phyloP scores from a whole-genome alignment of 148 eudicot genomes.

The Euryodendron excelsum region DNA sequence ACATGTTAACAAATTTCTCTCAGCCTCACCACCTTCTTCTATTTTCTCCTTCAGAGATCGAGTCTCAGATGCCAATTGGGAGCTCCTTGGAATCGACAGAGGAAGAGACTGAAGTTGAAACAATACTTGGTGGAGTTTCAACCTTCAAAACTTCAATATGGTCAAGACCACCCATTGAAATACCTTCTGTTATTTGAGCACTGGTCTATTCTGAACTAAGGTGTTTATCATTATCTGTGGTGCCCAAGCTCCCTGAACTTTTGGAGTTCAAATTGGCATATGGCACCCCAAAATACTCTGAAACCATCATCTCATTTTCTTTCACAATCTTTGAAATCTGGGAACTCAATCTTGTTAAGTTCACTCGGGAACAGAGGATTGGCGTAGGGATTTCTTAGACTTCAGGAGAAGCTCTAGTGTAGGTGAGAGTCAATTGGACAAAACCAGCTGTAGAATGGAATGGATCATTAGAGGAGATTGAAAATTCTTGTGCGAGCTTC shows the following conservation, averaged over 20 bases:
- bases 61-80: background rate
- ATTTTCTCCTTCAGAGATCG: conserved; percentile 11
- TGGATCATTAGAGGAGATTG: conserved; percentile 20
- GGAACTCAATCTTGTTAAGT: conserved; percentile 26
- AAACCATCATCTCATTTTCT: conserved; percentile 29
- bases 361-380: background rate
- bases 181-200: background rate
- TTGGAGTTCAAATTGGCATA: background rate
- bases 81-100: background rate
- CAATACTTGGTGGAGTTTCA: conserved; percentile 6
- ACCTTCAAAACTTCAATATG: conserved; percentile 5
- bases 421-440: conserved; percentile 20
- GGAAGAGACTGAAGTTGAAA: background rate
- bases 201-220: conserved; percentile 1
- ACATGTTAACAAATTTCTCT: too few species aligned
- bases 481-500: conserved; percentile 17
- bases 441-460: conserved; percentile 26
- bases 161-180: background rate
- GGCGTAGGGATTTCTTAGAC: conserved; percentile 11
- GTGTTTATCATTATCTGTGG: too few species aligned
- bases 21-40: conserved; percentile 2
- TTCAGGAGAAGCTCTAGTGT: conserved; percentile 19
- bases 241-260: background rate
- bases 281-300: conserved; percentile 24
- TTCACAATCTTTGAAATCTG: conserved; percentile 14